Conservation (phyloP, 1,284 basidiomycete species). For the Malassezia caprae region DNA sequence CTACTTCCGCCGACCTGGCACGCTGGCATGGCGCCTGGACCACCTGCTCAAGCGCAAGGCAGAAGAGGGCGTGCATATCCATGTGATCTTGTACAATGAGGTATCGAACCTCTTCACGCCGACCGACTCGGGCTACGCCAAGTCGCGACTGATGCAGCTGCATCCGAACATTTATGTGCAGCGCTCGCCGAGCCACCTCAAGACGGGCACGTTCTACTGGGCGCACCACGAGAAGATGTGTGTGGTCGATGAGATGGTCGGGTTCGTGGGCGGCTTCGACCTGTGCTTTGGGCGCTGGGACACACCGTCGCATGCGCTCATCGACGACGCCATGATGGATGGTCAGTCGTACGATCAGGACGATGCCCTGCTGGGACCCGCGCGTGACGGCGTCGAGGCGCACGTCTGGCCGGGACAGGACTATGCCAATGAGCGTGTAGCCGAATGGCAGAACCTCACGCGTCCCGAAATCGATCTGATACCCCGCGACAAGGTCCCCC, state of each 20-base stretch:
- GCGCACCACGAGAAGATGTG: slow-evolving; percentile 90
- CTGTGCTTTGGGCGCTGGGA: slow-evolving; percentile 61
- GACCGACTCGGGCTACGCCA: slow-evolving; percentile 63
- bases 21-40: slow-evolving; percentile 81
- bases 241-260: slow-evolving; percentile 92
- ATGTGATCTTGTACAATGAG: slow-evolving; percentile 76
- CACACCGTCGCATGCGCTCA: slow-evolving; percentile 80
- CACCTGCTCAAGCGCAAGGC: slow-evolving; percentile 81
- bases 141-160: slow-evolving; percentile 70
- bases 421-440: slow-evolving; percentile 79
- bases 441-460: slow-evolving; percentile 75
- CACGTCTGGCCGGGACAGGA: slow-evolving; percentile 84
- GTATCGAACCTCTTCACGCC: slow-evolving; percentile 88
- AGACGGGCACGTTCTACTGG: slow-evolving; percentile 97
- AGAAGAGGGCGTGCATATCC: slow-evolving; percentile 89
- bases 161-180: slow-evolving; percentile 94
- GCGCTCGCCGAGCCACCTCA: slow-evolving; percentile 91
- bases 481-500: slow-evolving; percentile 71
- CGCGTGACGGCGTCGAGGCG: slow-evolving; percentile 53
- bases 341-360: slow-evolving; percentile 15
- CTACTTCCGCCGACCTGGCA: slow-evolving; percentile 68
- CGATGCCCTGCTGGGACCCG: slow-evolving; percentile 27
- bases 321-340: slow-evolving; percentile 60
- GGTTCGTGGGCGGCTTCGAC: slow-evolving; percentile 95
- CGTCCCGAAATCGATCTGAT: slow-evolving; percentile 93